phyloP scores from a whole-genome alignment of 352 stramenopile species.

The Phytophthora litchii region DNA sequence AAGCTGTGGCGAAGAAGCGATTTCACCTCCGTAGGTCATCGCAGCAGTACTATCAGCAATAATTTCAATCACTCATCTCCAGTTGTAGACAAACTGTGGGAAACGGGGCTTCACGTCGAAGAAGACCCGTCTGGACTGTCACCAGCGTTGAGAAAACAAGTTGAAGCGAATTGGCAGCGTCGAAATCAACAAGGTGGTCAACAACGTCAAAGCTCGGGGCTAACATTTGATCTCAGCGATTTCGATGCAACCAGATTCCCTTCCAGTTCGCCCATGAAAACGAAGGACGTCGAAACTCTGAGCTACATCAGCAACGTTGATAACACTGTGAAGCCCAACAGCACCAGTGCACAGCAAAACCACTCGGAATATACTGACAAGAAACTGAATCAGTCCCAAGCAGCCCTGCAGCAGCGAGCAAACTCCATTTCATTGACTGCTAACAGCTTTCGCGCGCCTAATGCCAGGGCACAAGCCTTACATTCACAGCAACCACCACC shows the following conservation, averaged over 20 bases:
- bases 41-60: conserved; percentile 6
- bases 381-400: conserved; percentile 1
- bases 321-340: conserved; percentile 1
- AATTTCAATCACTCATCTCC: not conserved
- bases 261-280: conserved; percentile 14
- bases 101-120: conserved; percentile 9
- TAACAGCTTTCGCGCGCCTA: conserved; percentile 1
- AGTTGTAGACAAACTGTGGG: conserved; percentile 10
- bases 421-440: conserved; percentile 2
- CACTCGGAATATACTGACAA: not conserved
- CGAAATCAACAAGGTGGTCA: conserved; percentile 25
- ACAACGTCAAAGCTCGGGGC: conserved; percentile 5
- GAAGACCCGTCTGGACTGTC: conserved; percentile 61
- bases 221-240: conserved; percentile 15
- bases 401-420: not conserved
- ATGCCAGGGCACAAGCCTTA: not conserved
- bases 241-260: conserved; percentile 12
- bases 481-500: conserved; percentile 13
- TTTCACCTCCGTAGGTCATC: not conserved
- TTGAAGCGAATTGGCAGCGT: conserved; percentile 65
- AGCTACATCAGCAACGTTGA: conserved; percentile 3
- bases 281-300: not conserved
- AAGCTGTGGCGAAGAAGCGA: conserved; percentile 18
- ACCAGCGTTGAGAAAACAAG: conserved; percentile 49
- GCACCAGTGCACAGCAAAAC: conserved; percentile 2